Evolutionary conservation across 305 asterid genomes (phyloP).

Genomic region (Euphrasia arctica): DNA sequence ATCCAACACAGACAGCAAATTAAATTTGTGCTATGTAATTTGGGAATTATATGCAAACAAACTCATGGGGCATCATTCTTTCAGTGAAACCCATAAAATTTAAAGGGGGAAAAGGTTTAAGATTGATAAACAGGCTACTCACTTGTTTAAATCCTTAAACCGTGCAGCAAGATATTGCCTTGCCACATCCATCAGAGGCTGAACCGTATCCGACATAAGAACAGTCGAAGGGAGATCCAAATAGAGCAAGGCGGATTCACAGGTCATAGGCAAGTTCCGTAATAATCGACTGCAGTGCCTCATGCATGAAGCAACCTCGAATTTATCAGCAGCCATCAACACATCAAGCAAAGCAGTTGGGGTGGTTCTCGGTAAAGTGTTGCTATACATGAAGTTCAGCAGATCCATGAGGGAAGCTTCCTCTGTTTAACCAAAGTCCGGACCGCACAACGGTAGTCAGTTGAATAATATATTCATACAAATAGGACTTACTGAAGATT

Average conservation of each 20-base stretch:
- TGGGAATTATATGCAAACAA: conserved; percentile 6
- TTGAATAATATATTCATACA: conserved; percentile 13
- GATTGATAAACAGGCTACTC: conserved; percentile 20
- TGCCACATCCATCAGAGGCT: conserved; percentile 71
- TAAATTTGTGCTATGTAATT: not conserved
- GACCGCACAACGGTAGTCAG: conserved; percentile 18
- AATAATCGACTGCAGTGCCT: conserved; percentile 67
- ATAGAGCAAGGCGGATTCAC: conserved; percentile 80
- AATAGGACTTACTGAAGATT: conserved; percentile 1
- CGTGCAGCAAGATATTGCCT: conserved; percentile 62
- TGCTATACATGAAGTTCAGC: conserved; percentile 74
- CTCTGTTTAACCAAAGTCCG: conserved; percentile 53
- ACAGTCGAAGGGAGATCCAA: conserved; percentile 82
- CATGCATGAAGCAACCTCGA: conserved; percentile 84
- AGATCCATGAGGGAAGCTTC: conserved; percentile 88
- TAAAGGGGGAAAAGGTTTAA: not conserved
- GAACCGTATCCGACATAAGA: conserved; percentile 67
- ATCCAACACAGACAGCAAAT: conserved; percentile 2
- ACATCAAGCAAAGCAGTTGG: conserved; percentile 72
- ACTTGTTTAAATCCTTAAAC: conserved; percentile 78
- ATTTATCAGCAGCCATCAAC: conserved; percentile 90
- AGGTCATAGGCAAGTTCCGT: conserved; percentile 62
- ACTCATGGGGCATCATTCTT: not conserved
- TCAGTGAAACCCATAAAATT: not conserved
- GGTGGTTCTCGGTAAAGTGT: conserved; percentile 48